A percentile compares a stretch with the other conserved stretches of the same genome.
Evolutionary conservation across 2,329 filamentous ascomycete genomes (phyloP).

Genomic region (Rhynchosporium graminicola): DNA sequence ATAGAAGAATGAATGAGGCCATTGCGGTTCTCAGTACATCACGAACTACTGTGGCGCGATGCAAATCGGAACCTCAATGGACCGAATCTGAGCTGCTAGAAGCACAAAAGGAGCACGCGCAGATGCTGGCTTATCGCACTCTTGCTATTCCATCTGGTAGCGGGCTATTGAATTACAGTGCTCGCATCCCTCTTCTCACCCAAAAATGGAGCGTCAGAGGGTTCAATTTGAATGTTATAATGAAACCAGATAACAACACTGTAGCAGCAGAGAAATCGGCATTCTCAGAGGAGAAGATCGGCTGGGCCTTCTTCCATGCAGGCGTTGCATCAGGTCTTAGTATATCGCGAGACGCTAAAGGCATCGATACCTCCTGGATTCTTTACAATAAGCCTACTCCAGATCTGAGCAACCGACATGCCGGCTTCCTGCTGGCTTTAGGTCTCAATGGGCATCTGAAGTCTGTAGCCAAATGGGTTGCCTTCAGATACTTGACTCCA

Average conservation of each 20-base stretch:
- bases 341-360: conserved; percentile 85
- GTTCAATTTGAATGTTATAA: conserved; percentile 88
- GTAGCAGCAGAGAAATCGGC: conserved; percentile 87
- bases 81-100: conserved; percentile 86
- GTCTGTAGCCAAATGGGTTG: conserved; percentile 93
- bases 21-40: conserved; percentile 82
- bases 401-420: conserved; percentile 93
- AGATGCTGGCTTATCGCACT: conserved; percentile 82
- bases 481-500: conserved; percentile 98
- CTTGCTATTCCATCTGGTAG: conserved; percentile 86
- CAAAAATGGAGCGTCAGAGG: conserved; percentile 88
- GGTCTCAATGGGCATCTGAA: conserved; percentile 95
- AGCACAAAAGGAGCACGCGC: conserved; percentile 86
- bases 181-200: conserved; percentile 84
- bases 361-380: conserved; percentile 98
- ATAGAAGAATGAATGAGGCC: conserved; percentile 86
- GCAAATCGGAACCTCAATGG: conserved; percentile 74
- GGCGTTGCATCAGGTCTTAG: conserved; percentile 90
- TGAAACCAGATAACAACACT: conserved; percentile 88
- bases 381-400: conserved; percentile 89
- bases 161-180: conserved; percentile 83
- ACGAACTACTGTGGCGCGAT: conserved; percentile 75
- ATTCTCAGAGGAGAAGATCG: conserved; percentile 94
- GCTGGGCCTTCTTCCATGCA: conserved; percentile 98
- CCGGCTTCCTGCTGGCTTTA: conserved; percentile 86